Evolutionary conservation across 2,329 filamentous ascomycete genomes (phyloP).

Genomic region (Bipolaris gigantea): DNA sequence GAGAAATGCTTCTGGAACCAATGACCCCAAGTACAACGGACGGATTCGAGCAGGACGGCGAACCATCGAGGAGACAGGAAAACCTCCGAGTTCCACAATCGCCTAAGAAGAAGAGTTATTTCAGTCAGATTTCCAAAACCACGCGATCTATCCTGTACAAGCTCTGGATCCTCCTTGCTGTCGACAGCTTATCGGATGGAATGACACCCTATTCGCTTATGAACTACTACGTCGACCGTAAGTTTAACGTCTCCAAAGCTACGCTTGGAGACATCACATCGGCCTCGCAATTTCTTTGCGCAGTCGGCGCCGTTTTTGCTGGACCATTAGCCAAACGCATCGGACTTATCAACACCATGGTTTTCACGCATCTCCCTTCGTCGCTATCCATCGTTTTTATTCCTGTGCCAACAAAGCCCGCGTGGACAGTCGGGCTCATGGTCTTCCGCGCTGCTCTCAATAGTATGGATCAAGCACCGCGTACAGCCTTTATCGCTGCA

Average conservation of each 20-base stretch:
- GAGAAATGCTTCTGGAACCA: conserved; percentile 38
- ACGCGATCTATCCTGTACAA: conserved; percentile 64
- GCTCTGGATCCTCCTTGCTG: conserved; percentile 65
- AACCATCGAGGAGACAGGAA: conserved; percentile 13
- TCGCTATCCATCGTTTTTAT: conserved; percentile 60
- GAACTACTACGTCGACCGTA: conserved; percentile 44
- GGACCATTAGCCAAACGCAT: conserved; percentile 61
- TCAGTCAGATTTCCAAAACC: conserved; percentile 59
- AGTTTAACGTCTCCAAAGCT: conserved; percentile 50
- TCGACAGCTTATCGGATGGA: conserved; percentile 67
- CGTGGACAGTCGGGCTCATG: conserved; percentile 58
- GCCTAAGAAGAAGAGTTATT: conserved; percentile 39
- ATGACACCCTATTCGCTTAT: conserved; percentile 51
- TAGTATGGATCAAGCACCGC: conserved; percentile 70
- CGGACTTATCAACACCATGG: conserved; percentile 62
- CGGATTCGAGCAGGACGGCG: conserved; percentile 31
- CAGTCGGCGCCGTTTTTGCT: conserved; percentile 59
- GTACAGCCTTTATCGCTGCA: conserved; percentile 67
- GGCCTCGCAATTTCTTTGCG: conserved; percentile 52
- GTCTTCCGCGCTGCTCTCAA: conserved; percentile 65
- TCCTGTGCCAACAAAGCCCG: conserved; percentile 56
- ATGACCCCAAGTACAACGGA: conserved; percentile 40
- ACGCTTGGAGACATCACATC: conserved; percentile 63
- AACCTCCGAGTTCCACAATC: conserved; percentile 18
- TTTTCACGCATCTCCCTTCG: conserved; percentile 58